These are phyloP conservation scores for Flaveria brownii DNA, from an alignment of 129 eudicot genomes.

Conservation along the genomic window DNA sequence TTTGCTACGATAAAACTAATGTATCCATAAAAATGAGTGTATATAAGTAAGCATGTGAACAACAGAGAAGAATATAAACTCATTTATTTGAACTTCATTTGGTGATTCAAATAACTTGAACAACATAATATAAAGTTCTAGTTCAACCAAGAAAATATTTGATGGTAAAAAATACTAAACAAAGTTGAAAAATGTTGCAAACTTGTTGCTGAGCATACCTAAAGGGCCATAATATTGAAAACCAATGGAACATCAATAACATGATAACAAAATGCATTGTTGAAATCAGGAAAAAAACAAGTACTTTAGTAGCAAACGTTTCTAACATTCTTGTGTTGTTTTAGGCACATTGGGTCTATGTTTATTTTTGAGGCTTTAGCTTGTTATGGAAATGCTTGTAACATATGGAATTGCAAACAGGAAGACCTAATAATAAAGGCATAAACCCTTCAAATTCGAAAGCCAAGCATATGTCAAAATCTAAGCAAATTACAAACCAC, in stretches of 20 bases:
- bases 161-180: too few relatives aligned
- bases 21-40: too few relatives aligned
- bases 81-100: too few relatives aligned
- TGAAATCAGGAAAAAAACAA: background rate
- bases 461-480: background rate
- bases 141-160: too few relatives aligned
- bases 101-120: too few relatives aligned
- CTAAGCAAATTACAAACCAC: background rate
- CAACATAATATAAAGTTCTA: too few relatives aligned
- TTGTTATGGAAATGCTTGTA: conserved; percentile 60
- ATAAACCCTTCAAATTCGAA: background rate
- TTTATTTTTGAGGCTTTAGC: conserved; percentile 53
- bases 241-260: background rate
- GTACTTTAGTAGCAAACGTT: background rate
- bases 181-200: too few relatives aligned
- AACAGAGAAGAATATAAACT: too few relatives aligned
- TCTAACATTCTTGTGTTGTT: conserved; percentile 64
- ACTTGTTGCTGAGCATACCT: too few relatives aligned
- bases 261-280: background rate
- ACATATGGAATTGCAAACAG: conserved; percentile 62
- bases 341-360: conserved; percentile 62
- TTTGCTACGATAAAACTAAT: too few relatives aligned
- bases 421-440: conserved; percentile 39
- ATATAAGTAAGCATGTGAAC: too few relatives aligned
- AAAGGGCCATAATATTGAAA: conserved; percentile 14